A percentile compares a stretch with the other conserved stretches of the same genome.
These are phyloP conservation scores for Neophaeococcomyces mojaviensis DNA, from an alignment of 2,329 filamentous ascomycete genomes.

Conservation along the genomic window DNA sequence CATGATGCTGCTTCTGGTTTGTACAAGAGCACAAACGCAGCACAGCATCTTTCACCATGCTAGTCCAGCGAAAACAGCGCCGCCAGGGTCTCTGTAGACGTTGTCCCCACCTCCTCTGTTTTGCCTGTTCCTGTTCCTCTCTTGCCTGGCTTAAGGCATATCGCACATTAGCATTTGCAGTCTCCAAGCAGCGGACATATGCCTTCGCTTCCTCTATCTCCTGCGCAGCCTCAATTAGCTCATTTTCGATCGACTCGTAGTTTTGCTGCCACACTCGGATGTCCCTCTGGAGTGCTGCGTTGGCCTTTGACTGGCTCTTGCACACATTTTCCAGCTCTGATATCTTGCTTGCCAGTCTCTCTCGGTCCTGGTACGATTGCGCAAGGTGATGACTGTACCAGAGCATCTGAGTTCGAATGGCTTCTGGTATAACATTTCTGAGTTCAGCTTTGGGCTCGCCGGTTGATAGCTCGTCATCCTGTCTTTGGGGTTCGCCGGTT, in stretches of 20 bases:
- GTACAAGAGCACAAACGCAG: background rate
- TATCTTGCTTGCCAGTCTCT: background rate
- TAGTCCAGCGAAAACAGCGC: background rate
- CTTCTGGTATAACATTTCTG: background rate
- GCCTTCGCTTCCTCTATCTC: conserved; percentile 4
- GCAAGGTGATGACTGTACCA: conserved; percentile 8
- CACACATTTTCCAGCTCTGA: conserved; percentile 3
- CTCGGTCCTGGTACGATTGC: conserved; percentile 2
- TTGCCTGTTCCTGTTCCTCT: conserved; percentile 3
- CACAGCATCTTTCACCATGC: background rate
- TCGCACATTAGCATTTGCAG: conserved; percentile 4
- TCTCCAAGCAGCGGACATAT: conserved; percentile 2
- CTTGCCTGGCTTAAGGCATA: conserved; percentile 6
- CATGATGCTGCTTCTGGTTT: background rate
- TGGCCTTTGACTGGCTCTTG: conserved; percentile 3
- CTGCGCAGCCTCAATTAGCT: conserved; percentile 2
- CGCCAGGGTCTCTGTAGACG: background rate
- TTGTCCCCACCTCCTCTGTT: background rate
- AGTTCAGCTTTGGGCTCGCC: too few species aligned
- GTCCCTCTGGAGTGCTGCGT: conserved; percentile 1
- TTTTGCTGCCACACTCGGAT: conserved; percentile 3
- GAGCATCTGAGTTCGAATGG: conserved; percentile 1
- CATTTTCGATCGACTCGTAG: conserved; percentile 1
- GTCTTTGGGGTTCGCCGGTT: too few species aligned
- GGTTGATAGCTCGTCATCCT: too few species aligned